Evolutionary conservation across 2,329 filamentous ascomycete species (phyloP).

Genomic region (Lachnellula subtilissima): DNA sequence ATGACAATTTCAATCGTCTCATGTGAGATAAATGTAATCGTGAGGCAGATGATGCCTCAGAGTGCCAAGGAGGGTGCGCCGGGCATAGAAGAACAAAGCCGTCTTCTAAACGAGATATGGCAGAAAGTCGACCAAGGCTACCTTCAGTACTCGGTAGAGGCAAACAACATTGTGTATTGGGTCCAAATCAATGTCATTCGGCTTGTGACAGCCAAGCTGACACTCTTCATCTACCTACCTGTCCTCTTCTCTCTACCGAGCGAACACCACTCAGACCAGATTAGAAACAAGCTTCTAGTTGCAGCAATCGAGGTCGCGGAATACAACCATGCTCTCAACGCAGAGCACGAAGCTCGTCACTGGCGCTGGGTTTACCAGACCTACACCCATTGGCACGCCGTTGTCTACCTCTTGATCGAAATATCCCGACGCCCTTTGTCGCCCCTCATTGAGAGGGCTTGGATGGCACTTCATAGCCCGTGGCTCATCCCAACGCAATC

Average conservation of each 20-base stretch:
- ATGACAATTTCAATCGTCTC: conserved; percentile 12
- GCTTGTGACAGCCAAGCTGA: conserved; percentile 51
- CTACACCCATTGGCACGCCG: conserved; percentile 38
- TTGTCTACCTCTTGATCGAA: conserved; percentile 36
- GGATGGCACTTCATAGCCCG: conserved; percentile 32
- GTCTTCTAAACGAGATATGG: conserved; percentile 43
- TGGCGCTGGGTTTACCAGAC: conserved; percentile 37
- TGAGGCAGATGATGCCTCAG: conserved; percentile 29
- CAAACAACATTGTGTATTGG: conserved; percentile 35
- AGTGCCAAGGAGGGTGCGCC: conserved; percentile 29
- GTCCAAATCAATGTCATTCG: conserved; percentile 38
- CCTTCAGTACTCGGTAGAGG: conserved; percentile 35
- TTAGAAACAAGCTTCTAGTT: conserved; percentile 43
- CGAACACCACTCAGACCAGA: conserved; percentile 35
- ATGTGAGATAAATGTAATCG: conserved; percentile 3
- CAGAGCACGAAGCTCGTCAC: conserved; percentile 42
- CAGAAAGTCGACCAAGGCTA: conserved; percentile 40
- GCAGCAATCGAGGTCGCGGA: conserved; percentile 52
- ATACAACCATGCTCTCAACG: conserved; percentile 50
- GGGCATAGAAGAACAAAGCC: conserved; percentile 39
- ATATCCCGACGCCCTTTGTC: conserved; percentile 31
- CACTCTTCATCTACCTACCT: conserved; percentile 49
- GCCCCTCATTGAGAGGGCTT: conserved; percentile 34
- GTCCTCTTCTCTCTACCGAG: conserved; percentile 40
- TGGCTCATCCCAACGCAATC: conserved; percentile 19